Evolutionary conservation across 345 rosid species (phyloP).

Genomic region (Citrus hindsii): DNA sequence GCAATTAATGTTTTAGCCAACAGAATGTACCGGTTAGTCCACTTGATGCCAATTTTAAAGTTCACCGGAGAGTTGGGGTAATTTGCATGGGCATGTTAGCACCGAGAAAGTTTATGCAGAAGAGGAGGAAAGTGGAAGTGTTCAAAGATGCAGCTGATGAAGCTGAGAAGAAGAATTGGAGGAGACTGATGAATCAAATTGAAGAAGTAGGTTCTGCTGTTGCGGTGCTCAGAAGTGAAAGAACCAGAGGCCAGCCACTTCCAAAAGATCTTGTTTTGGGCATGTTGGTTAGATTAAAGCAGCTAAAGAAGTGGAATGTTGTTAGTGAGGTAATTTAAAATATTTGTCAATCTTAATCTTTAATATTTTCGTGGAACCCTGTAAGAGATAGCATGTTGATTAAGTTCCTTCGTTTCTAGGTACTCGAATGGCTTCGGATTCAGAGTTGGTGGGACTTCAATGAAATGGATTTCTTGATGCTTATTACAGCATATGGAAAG

Average conservation of each 20-base stretch:
- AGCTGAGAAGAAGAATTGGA: slow-evolving; percentile 76
- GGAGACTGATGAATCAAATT: slow-evolving; percentile 72
- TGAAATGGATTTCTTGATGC: slow-evolving; percentile 87
- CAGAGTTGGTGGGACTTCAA: slow-evolving; percentile 89
- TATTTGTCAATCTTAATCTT: not conserved
- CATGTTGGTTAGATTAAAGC: slow-evolving; percentile 87
- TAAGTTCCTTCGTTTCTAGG: slow-evolving; percentile 36
- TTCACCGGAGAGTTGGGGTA: slow-evolving; percentile 35
- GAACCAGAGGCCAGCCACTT: slow-evolving; percentile 43
- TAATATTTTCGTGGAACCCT: not conserved
- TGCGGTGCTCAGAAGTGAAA: slow-evolving; percentile 52
- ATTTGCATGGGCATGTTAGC: slow-evolving; percentile 77
- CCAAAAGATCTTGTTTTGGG: slow-evolving; percentile 77
- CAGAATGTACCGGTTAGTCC: slow-evolving; percentile 12
- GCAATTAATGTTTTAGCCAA: slow-evolving; percentile 24
- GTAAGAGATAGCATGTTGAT: not conserved
- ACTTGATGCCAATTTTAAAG: slow-evolving; percentile 10
- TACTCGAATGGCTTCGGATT: slow-evolving; percentile 87
- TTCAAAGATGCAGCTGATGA: slow-evolving; percentile 78
- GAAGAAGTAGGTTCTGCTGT: slow-evolving; percentile 68
- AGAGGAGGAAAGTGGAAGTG: slow-evolving; percentile 64
- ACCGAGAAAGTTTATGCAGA: slow-evolving; percentile 74
- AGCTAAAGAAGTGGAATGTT: slow-evolving; percentile 81
- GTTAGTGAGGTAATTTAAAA: slow-evolving; percentile 66
- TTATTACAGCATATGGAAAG: slow-evolving; percentile 87